A percentile compares a stretch with the other conserved stretches of the same genome.
These are phyloP conservation scores for Podaxis rugospora DNA, from an alignment of 768 basidiomycete genomes.

Conservation along the genomic window DNA sequence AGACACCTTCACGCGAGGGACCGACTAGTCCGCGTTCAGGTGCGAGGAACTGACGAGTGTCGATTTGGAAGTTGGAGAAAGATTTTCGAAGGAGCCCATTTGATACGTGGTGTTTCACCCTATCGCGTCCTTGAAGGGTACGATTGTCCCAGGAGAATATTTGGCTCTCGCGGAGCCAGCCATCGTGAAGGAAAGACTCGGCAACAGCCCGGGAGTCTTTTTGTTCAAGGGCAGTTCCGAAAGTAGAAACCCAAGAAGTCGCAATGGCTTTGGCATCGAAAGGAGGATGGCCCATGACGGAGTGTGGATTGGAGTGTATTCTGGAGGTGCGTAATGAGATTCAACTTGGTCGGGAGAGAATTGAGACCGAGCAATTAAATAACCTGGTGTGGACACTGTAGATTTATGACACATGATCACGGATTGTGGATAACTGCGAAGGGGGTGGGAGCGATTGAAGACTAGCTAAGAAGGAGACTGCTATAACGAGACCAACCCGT, in stretches of 20 bases:
- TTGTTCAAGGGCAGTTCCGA: neutral
- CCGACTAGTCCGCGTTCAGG: neutral
- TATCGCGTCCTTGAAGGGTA: constrained; percentile 1
- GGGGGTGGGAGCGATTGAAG: too few species aligned
- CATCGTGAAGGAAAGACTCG: neutral
- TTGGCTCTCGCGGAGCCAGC: constrained; percentile 9
- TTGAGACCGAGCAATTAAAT: too few species aligned
- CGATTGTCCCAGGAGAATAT: constrained; percentile 9
- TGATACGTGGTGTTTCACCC: neutral
- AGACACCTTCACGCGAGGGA: neutral
- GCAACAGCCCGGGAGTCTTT: neutral
- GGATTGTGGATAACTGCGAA: too few species aligned
- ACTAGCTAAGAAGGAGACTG: too few species aligned
- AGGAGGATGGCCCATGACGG: neutral
- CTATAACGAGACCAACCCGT: too few species aligned
- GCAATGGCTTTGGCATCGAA: neutral
- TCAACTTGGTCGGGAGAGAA: neutral
- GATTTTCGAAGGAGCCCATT: neutral
- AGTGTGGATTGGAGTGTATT: neutral
- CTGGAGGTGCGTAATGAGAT: neutral
- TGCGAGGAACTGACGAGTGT: neutral
- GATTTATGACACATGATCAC: too few species aligned
- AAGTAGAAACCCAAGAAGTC: neutral
- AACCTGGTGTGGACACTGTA: too few species aligned
- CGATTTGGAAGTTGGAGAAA: constrained; percentile 6